Conservation (phyloP, 2,329 filamentous ascomycete species). For the Scedosporium minutisporum region DNA sequence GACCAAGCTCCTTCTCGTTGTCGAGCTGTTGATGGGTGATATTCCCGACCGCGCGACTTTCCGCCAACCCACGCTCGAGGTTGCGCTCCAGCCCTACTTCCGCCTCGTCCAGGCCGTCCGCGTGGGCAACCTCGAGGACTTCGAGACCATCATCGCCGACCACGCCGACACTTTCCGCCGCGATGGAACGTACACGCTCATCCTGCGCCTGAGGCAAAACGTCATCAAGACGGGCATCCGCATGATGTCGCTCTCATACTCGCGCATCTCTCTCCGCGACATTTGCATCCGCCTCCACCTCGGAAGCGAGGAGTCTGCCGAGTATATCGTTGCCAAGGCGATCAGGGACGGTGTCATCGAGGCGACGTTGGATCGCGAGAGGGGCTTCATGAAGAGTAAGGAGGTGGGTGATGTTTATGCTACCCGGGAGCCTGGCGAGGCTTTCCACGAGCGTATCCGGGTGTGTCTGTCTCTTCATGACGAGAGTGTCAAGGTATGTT, state of each 20-base stretch:
- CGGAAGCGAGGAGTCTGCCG: constrained; percentile 91
- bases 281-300: constrained; percentile 93
- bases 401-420: constrained; percentile 93
- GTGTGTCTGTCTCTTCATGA: constrained; percentile 89
- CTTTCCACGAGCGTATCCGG: constrained; percentile 92
- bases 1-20: constrained; percentile 90
- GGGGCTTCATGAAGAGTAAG: constrained; percentile 97
- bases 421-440: constrained; percentile 89
- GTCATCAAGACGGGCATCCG: constrained; percentile 99
- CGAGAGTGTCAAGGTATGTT: constrained; percentile 89
- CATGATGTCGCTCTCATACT: constrained; percentile 98
- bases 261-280: constrained; percentile 89
- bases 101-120: constrained; percentile 89
- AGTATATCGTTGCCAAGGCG: constrained; percentile 98
- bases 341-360: constrained; percentile 97
- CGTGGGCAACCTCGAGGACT: constrained; percentile 90
- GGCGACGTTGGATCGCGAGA: constrained; percentile 85
- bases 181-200: constrained; percentile 91
- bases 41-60: constrained; percentile 94
- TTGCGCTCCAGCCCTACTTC: constrained; percentile 85
- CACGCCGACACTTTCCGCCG: constrained; percentile 80
- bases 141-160: constrained; percentile 74
- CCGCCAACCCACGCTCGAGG: constrained; percentile 79
- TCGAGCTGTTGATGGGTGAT: constrained; percentile 96
- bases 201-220: constrained; percentile 90